Conservation (phyloP, 2,329 filamentous ascomycete species). For the Monosporascus cannonballus region DNA sequence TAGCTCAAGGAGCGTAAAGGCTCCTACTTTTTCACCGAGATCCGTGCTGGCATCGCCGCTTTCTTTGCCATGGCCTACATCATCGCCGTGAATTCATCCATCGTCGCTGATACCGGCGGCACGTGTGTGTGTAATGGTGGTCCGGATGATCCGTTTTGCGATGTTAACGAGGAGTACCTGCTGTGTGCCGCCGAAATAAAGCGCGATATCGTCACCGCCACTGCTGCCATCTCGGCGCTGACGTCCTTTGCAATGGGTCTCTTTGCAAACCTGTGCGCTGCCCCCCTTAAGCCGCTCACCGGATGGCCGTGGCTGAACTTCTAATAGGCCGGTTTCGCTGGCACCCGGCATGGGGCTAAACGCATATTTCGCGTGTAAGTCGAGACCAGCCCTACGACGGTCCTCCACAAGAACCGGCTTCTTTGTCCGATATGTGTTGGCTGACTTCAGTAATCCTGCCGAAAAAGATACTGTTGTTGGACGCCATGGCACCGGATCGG, state of each 20-base stretch:
- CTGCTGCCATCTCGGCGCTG: constrained; percentile 74
- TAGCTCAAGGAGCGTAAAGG: constrained; percentile 66
- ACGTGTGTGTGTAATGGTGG: constrained; percentile 65
- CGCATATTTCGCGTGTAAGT: constrained; percentile 68
- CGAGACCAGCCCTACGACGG: constrained; percentile 37
- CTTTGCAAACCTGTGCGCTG: constrained; percentile 63
- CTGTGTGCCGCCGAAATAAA: constrained; percentile 61
- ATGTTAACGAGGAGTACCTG: constrained; percentile 50
- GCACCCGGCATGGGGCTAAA: constrained; percentile 79
- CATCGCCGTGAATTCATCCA: constrained; percentile 25
- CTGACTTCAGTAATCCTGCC: neutral
- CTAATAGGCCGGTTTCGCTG: constrained; percentile 53
- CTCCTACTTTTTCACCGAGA: constrained; percentile 74
- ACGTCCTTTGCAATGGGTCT: constrained; percentile 80
- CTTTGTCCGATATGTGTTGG: neutral
- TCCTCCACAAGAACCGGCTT: neutral
- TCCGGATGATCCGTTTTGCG: constrained; percentile 46
- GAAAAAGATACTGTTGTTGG: constrained; percentile 55
- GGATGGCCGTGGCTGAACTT: constrained; percentile 1
- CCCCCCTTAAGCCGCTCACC: neutral
- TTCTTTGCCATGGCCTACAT: constrained; percentile 61
- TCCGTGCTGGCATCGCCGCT: constrained; percentile 75
- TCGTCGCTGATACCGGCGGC: constrained; percentile 31
- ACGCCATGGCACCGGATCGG: constrained; percentile 63
- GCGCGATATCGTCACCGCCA: constrained; percentile 77